phyloP scores from a whole-genome alignment of 257 asterid species.

The Lycium barbarum region DNA sequence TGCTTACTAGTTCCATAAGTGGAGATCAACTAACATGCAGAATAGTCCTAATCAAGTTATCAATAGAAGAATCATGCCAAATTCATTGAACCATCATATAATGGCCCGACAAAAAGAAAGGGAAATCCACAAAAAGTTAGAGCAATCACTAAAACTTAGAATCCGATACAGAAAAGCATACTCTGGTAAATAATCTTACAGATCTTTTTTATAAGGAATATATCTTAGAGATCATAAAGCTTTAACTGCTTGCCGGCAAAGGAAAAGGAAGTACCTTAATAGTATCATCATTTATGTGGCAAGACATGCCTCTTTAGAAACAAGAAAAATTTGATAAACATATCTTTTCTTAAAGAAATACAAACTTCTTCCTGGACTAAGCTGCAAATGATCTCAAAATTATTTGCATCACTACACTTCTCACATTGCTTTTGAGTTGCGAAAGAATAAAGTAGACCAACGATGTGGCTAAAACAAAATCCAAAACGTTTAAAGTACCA shows the following conservation, averaged over 20 bases:
- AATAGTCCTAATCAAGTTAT: constrained; percentile 7
- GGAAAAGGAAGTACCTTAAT: neutral
- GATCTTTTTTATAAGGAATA: neutral
- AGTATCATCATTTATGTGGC: neutral
- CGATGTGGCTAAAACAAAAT: neutral
- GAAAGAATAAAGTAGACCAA: neutral
- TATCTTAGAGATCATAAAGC: neutral
- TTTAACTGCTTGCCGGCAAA: neutral
- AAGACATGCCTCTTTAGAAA: neutral
- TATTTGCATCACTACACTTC: neutral
- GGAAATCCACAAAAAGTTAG: neutral
- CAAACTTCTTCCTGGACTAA: neutral
- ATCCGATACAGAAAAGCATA: neutral
- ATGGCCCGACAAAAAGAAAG: neutral
- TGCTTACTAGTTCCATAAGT: neutral
- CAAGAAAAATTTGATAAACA: neutral
- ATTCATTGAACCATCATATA: neutral
- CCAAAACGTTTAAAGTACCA: neutral
- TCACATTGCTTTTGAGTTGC: neutral
- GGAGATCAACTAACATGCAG: neutral
- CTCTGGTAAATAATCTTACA: neutral
- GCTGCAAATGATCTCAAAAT: constrained; percentile 24
- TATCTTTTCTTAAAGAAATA: neutral
- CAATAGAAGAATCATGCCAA: neutral
- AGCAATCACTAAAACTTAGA: neutral